phyloP scores from a whole-genome alignment of 2,329 filamentous ascomycete species.

The Juglanconis sp. region DNA sequence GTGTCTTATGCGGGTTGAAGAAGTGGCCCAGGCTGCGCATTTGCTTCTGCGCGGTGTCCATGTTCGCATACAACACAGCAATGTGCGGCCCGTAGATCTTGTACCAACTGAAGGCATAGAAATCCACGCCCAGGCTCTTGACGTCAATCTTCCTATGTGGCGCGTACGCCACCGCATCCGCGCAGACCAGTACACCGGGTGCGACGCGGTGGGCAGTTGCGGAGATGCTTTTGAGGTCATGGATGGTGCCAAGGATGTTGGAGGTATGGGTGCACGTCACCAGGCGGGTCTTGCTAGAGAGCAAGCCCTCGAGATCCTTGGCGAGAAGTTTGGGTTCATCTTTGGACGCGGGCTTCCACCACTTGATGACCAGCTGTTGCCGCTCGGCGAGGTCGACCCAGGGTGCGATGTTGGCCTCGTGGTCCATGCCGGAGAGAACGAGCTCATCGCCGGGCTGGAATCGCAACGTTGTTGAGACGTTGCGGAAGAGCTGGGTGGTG shows the following conservation, averaged over 20 bases:
- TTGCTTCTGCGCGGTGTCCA: slow-evolving; percentile 46
- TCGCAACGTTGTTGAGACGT: slow-evolving; percentile 56
- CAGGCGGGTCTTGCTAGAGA: slow-evolving; percentile 63
- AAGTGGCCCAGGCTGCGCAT: slow-evolving; percentile 60
- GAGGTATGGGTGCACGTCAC: slow-evolving; percentile 72
- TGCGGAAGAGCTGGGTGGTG: slow-evolving; percentile 74
- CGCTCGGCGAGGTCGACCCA: slow-evolving; percentile 68
- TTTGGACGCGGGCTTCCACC: slow-evolving; percentile 57
- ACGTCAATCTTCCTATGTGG: slow-evolving; percentile 72
- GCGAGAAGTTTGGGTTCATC: slow-evolving; percentile 57
- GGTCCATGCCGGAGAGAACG: slow-evolving; percentile 68
- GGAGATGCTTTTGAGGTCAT: slow-evolving; percentile 57
- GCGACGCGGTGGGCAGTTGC: slow-evolving; percentile 44
- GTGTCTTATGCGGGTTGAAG: slow-evolving; percentile 59
- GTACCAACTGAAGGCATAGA: slow-evolving; percentile 80
- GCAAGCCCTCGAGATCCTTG: slow-evolving; percentile 53
- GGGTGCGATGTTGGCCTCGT: slow-evolving; percentile 73
- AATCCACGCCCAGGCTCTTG: slow-evolving; percentile 64
- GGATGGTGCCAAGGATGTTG: slow-evolving; percentile 71
- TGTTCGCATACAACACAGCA: slow-evolving; percentile 65
- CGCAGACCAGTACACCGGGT: slow-evolving; percentile 60
- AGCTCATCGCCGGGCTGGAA: slow-evolving; percentile 62
- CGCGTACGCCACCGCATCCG: slow-evolving; percentile 75
- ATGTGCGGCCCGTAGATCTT: slow-evolving; percentile 79
- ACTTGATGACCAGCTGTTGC: slow-evolving; percentile 61